Evolutionary conservation across 2,329 filamentous ascomycete genomes (phyloP).

Genomic region (Penicillium sp.): DNA sequence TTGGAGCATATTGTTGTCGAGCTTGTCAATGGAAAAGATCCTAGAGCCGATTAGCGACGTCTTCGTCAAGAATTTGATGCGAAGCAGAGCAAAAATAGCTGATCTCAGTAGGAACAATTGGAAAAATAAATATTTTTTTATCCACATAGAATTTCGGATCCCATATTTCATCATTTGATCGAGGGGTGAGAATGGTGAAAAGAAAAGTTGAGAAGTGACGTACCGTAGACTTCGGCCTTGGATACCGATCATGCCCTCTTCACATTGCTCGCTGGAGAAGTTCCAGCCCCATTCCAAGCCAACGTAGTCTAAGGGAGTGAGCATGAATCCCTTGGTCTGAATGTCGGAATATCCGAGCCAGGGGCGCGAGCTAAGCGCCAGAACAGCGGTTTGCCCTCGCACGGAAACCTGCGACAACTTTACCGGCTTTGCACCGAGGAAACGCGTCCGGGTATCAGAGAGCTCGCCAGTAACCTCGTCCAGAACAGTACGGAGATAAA

Average conservation of each 20-base stretch:
- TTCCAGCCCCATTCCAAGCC: slow-evolving; percentile 92
- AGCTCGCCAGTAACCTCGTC: slow-evolving; percentile 95
- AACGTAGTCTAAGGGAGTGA: slow-evolving; percentile 84
- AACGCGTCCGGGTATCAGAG: slow-evolving; percentile 89
- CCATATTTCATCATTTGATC: slow-evolving; percentile 45
- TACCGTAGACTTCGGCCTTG: slow-evolving; percentile 84
- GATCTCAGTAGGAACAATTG: slow-evolving; percentile 98
- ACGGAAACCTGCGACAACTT: slow-evolving; percentile 88
- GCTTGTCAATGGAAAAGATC: slow-evolving; percentile 84
- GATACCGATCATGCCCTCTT: slow-evolving; percentile 89
- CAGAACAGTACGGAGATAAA: slow-evolving; percentile 89
- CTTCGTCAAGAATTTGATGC: background rate
- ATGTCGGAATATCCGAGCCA: slow-evolving; percentile 93
- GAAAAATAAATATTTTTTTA: slow-evolving; percentile 45
- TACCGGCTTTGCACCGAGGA: slow-evolving; percentile 83
- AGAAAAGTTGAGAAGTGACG: slow-evolving; percentile 29
- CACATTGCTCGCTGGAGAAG: slow-evolving; percentile 90
- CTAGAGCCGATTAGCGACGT: slow-evolving; percentile 39
- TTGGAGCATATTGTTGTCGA: slow-evolving; percentile 79
- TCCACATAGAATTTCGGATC: slow-evolving; percentile 42
- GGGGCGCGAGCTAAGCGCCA: slow-evolving; percentile 87
- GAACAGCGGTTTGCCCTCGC: slow-evolving; percentile 73
- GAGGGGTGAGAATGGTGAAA: slow-evolving; percentile 13
- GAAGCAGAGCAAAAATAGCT: slow-evolving; percentile 1
- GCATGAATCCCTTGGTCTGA: slow-evolving; percentile 78